Evolutionary conservation across 139 green algal genomes (phyloP).

Genomic region (Pycnococcus provasolii): DNA sequence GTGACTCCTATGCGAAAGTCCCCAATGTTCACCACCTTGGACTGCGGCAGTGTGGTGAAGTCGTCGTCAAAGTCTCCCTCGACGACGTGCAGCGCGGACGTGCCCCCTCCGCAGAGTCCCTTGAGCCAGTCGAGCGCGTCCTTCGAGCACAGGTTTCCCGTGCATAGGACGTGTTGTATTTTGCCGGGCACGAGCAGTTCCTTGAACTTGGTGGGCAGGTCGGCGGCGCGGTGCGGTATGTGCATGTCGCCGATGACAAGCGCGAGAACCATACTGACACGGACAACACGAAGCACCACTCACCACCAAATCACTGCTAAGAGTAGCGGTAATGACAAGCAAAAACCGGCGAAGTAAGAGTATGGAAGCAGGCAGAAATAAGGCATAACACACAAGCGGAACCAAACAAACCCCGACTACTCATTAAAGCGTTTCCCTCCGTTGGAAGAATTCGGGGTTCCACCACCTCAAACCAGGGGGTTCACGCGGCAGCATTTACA

Average conservation of each 20-base stretch:
- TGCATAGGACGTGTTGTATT: slow-evolving; percentile 77
- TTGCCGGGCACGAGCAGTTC: slow-evolving; percentile 84
- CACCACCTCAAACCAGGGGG: too few relatives aligned
- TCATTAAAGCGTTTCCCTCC: too few relatives aligned
- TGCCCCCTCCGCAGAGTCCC: slow-evolving; percentile 41
- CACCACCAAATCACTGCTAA: too few relatives aligned
- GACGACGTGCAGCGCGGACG: slow-evolving; percentile 51
- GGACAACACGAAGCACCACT: too few relatives aligned
- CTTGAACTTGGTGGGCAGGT: slow-evolving; percentile 83
- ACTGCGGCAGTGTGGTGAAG: slow-evolving; percentile 19
- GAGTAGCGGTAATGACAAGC: too few relatives aligned
- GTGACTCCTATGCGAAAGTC: slow-evolving; percentile 72
- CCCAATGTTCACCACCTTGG: slow-evolving; percentile 66
- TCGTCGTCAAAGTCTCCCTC: slow-evolving; percentile 86
- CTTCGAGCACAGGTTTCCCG: slow-evolving; percentile 79
- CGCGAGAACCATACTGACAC: slow-evolving; percentile 71
- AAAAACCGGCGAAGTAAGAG: too few relatives aligned
- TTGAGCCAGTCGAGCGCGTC: slow-evolving; percentile 72
- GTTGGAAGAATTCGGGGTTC: too few relatives aligned
- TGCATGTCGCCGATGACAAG: slow-evolving; percentile 86
- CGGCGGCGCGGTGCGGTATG: slow-evolving; percentile 66
- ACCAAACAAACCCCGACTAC: too few relatives aligned
- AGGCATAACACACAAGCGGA: too few relatives aligned
- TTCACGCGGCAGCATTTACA: too few relatives aligned
- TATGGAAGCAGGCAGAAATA: too few relatives aligned